Base-by-base conservation (phyloP, 108 stramenopile genomes). In the Nitzschia sp. region DNA sequence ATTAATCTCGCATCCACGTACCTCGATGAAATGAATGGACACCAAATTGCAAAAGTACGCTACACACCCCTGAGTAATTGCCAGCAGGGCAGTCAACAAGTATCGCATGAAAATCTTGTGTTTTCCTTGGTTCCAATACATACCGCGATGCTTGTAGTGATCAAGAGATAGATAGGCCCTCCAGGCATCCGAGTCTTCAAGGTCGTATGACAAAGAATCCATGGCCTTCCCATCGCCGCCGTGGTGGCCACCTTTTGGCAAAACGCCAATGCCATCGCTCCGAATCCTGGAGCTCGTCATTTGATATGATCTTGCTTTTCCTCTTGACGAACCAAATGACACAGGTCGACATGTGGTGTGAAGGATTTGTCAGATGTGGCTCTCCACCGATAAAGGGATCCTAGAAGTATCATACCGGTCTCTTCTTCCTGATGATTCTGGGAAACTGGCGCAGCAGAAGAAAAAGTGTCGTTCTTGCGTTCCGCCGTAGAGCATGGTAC, bases 71-170 rank as follows among this genome's bases (percentile, higher is more conserved):
- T 81, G 80, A 6, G 56, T 18, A 31, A 81, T 54, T 15, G 75
- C 80, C 21, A 70, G 45, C 42, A 68, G 1, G 0, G 66, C 66
- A 56, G 72, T 72, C 30, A 59, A 28, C 3, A 53, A 33, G 24
- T 81, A 81, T 17, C 64, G 33, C 18, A 49, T 34, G 33, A 70
- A 42, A 0, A 57, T 68, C 21, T 77, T 33, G 48, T 55, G 71
- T 47, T 81, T 81, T 6, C 71, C 76, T 17, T 31, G 36, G 48
- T 81, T 81, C 80, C 80, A 81, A 51, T 63, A 81, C 8, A 56
- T 38, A 2, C 80, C 80, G 13, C 75, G 59, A 19, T 70, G 53
- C 27, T 51, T 32, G 35, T 58, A 76, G 47, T 81, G 80, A 18
- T 71, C 55, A 11, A 71, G 35, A 4, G 76, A 71, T 23, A 32